phyloP scores from a whole-genome alignment of 352 stramenopile species.

The Phytopythium boreale region DNA sequence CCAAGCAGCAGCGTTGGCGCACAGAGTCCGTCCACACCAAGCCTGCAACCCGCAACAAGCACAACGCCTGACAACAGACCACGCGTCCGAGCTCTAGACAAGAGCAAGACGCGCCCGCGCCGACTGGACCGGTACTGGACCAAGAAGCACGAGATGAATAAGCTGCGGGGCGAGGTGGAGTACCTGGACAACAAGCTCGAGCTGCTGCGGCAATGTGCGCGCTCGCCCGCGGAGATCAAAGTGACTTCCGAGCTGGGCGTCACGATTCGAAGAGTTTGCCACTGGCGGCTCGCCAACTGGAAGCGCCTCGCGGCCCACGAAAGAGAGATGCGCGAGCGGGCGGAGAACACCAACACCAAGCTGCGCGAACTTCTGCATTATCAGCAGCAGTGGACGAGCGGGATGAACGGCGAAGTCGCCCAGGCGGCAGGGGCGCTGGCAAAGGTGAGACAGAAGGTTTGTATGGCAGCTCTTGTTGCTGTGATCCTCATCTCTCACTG shows the following conservation, averaged over 20 bases:
- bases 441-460: not conserved
- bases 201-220: constrained; percentile 3
- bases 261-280: not conserved
- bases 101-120: not conserved
- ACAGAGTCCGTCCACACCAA: too few relatives aligned
- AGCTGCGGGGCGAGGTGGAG: not conserved
- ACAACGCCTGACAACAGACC: not conserved
- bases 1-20: not conserved
- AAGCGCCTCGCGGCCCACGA: not conserved
- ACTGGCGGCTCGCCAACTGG: not conserved
- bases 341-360: not conserved
- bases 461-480: not conserved
- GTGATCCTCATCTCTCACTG: not conserved
- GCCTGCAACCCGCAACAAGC: not conserved
- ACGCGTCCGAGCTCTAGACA: not conserved
- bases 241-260: constrained; percentile 1
- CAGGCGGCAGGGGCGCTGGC: not conserved
- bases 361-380: not conserved
- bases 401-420: not conserved
- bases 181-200: constrained; percentile 1
- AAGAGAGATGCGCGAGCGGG: not conserved
- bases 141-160: constrained; percentile 4
- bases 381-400: not conserved
- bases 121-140: constrained; percentile 4
- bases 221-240: not conserved